A percentile compares a stretch with the other conserved stretches of the same genome.
Conservation (phyloP, 1,139 yeast genomes). For the Taiozyma onychis region DNA sequence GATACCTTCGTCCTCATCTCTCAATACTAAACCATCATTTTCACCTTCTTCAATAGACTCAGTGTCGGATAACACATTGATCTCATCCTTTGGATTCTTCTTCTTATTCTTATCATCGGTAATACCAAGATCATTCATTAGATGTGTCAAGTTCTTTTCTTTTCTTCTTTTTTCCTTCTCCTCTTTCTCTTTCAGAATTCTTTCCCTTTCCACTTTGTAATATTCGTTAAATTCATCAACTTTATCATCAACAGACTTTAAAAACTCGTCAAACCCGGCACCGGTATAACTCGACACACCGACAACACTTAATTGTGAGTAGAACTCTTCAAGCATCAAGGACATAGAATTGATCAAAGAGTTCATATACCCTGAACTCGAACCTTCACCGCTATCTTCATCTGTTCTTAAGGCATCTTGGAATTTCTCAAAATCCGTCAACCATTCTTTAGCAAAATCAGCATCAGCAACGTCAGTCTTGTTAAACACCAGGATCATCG, state of each 20-base stretch:
- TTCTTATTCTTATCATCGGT: conserved; percentile 65
- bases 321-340: conserved; percentile 92
- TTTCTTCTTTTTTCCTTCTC: conserved; percentile 69
- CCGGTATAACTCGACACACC: conserved; percentile 92
- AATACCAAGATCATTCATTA: conserved; percentile 42
- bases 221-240: conserved; percentile 82
- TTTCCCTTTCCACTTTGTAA: conserved; percentile 83
- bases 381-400: conserved; percentile 61
- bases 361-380: conserved; percentile 77
- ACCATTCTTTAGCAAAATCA: conserved; percentile 92
- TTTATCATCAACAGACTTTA: conserved; percentile 77
- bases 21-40: conserved; percentile 53
- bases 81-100: conserved; percentile 28
- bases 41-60: conserved; percentile 32
- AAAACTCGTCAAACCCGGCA: conserved; percentile 86
- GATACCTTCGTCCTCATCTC: conserved; percentile 55
- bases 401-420: conserved; percentile 70
- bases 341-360: conserved; percentile 93
- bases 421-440: conserved; percentile 92
- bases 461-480: conserved; percentile 87
- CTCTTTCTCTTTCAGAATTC: conserved; percentile 70
- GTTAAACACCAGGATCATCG: conserved; percentile 95
- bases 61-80: conserved; percentile 19
- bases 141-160: conserved; percentile 59
- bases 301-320: conserved; percentile 86